Percentiles rank a stretch among this genome's conserved stretches.
Conservation (phyloP, 176 grass and related monocot species). For the Coix lacrymajobi region DNA sequence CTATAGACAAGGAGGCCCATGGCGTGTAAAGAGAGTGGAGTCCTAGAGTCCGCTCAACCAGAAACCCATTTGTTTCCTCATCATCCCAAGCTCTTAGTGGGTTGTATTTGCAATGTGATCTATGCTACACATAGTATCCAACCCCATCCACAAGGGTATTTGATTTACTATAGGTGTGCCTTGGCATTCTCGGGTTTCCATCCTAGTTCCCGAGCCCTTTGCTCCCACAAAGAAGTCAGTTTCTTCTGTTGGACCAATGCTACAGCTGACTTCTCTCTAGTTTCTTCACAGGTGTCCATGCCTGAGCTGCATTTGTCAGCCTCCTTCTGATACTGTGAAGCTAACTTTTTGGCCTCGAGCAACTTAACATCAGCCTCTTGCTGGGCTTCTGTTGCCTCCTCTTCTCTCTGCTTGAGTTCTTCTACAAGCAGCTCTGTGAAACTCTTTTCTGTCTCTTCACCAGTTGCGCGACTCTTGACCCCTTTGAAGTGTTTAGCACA, state of each 20-base stretch:
- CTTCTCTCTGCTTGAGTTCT: constrained; percentile 83
- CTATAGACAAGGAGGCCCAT: constrained; percentile 4
- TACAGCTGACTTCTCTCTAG: constrained; percentile 70
- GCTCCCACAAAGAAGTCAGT: constrained; percentile 70
- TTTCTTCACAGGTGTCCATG: constrained; percentile 97
- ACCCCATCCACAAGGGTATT: neutral
- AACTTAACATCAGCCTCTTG: constrained; percentile 74
- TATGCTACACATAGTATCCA: neutral
- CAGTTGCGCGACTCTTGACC: constrained; percentile 26
- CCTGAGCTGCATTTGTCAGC: constrained; percentile 97
- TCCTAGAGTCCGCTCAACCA: neutral
- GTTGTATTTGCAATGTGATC: neutral
- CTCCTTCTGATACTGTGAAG: constrained; percentile 95
- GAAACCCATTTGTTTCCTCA: constrained; percentile 1
- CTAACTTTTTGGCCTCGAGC: constrained; percentile 87
- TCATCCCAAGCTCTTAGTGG: neutral
- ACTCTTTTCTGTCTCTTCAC: constrained; percentile 88
- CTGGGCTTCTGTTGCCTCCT: constrained; percentile 68
- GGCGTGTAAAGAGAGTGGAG: neutral
- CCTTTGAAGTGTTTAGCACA: constrained; percentile 61
- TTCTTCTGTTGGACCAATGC: constrained; percentile 61
- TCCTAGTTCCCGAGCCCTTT: constrained; percentile 63
- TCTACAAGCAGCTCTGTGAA: constrained; percentile 74
- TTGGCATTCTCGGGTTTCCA: constrained; percentile 55
- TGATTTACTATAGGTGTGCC: neutral